Percentiles rank a stretch among this genome's conserved stretches.
phyloP scores from a whole-genome alignment of 352 stramenopile genomes.

The Phytophthora gonapodyides region DNA sequence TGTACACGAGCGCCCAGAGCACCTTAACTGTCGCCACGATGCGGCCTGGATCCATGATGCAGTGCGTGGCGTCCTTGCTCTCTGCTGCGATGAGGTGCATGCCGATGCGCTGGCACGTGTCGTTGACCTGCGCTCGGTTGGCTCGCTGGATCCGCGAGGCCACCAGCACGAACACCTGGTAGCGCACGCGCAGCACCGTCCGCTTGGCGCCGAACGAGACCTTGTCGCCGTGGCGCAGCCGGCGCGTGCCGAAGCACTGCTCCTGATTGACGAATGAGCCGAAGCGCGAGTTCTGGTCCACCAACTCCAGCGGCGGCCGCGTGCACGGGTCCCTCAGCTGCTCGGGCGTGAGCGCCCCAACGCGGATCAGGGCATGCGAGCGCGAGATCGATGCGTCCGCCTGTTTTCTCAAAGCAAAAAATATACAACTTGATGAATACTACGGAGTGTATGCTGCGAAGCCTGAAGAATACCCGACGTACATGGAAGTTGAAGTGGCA shows the following conservation, averaged over 20 bases:
- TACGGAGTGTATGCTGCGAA: too few species aligned
- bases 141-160: conserved; percentile 69
- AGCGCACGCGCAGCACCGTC: conserved; percentile 80
- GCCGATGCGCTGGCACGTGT: conserved; percentile 77
- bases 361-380: conserved; percentile 72
- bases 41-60: conserved; percentile 82
- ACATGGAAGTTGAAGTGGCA: conserved; percentile 89
- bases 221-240: conserved; percentile 67
- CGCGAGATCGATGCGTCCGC: conserved; percentile 84
- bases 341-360: conserved; percentile 61
- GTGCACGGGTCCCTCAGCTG: conserved; percentile 63
- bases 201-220: conserved; percentile 87
- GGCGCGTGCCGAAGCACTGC: conserved; percentile 52
- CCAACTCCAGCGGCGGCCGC: conserved; percentile 69
- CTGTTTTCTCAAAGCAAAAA: too few species aligned
- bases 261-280: conserved; percentile 88
- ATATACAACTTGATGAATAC: too few species aligned
- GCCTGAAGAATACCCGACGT: too few species aligned
- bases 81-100: conserved; percentile 75
- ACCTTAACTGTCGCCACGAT: conserved; percentile 87
- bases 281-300: conserved; percentile 85
- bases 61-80: conserved; percentile 77
- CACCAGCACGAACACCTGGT: conserved; percentile 82
- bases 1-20: conserved; percentile 86
- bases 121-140: conserved; percentile 65